phyloP scores from a whole-genome alignment of 371 early-diverging fungal species.

The Phascolomyces articulosus region DNA sequence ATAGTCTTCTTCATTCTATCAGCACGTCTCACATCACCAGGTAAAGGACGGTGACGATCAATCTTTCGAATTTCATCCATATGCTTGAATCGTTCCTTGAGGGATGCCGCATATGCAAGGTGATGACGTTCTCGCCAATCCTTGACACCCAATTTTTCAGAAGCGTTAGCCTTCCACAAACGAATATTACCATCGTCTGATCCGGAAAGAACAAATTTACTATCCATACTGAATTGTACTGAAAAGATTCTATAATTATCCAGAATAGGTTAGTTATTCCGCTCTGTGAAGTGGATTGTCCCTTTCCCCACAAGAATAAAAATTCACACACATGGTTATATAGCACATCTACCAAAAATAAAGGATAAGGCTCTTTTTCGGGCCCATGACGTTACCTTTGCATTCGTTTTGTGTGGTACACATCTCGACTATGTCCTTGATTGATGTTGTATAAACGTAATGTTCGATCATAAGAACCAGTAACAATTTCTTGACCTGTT shows the following conservation, averaged over 20 bases:
- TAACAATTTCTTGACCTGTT: slow-evolving; percentile 96
- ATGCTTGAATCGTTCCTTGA: slow-evolving; percentile 94
- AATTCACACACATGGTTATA: too few relatives aligned
- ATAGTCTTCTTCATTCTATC: slow-evolving; percentile 79
- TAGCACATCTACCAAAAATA: too few relatives aligned
- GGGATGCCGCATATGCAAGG: slow-evolving; percentile 80
- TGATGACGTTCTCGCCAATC: slow-evolving; percentile 84
- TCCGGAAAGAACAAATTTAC: slow-evolving; percentile 95
- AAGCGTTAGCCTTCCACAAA: slow-evolving; percentile 96
- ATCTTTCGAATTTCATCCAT: slow-evolving; percentile 93
- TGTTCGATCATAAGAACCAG: slow-evolving; percentile 95
- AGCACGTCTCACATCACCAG: slow-evolving; percentile 82
- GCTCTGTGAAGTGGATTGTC: not conserved
- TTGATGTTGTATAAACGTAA: slow-evolving; percentile 90
- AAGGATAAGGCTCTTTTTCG: not conserved
- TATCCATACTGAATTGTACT: slow-evolving; percentile 94
- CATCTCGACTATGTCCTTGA: slow-evolving; percentile 88
- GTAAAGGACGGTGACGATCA: slow-evolving; percentile 84
- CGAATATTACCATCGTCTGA: slow-evolving; percentile 99
- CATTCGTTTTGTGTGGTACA: slow-evolving; percentile 99
- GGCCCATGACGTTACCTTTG: slow-evolving; percentile 50
- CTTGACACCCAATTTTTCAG: slow-evolving; percentile 82
- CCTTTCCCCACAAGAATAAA: not conserved
- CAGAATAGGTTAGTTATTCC: not conserved
- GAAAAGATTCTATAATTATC: slow-evolving; percentile 72